Base-by-base conservation (phyloP, 2,329 filamentous ascomycete genomes). In the Epichloe baconii region DNA sequence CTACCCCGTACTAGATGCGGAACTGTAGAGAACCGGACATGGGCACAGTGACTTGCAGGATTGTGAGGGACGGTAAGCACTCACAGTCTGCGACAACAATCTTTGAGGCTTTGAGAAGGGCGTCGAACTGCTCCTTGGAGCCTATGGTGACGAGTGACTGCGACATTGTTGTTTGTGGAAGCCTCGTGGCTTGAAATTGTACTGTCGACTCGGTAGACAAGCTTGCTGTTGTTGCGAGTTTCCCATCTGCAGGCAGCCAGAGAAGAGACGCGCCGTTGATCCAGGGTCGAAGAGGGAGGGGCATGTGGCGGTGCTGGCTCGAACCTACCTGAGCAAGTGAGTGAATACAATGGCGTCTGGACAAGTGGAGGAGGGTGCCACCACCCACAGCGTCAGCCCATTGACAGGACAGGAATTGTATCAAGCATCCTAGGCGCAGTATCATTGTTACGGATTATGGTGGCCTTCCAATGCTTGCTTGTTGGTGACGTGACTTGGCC, bases 71-170 rank as follows among this genome's bases (percentile, higher is more conserved):
- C 53, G 57, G 61, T 56, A 57, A 53, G 58, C 46, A 43, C 87
- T 78, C 74, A 95, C 89, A 96, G 71, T 95, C 87, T 62, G 85
- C 83, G 50, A 97, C 83, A 42, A 97, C 87, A 53, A 95, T 80
- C 57, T 79, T 80, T 36, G 86, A 89, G 51, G 77, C 80, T 55
- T 78, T 77, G 55, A 95, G 75, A 54, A 93, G 69, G 35, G 71
- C 69, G 59, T 75, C 77, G 61, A 94, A 84, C 63, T 91, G 82
- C 61, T 73, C 72, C 58, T 71, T 69, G 53, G 76, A 78, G 62
- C 68, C 65, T 50, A 69, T 68, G 49, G 55, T 48, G 43, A 66
- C 58, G 19, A 59, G 53, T 38, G 58, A 53, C 48, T 57, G 54
- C 34, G 65, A 60, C 65, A 68, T 68, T 52, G 57, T 60, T 17